Conservation (phyloP, 1,284 basidiomycete species). For the Malassezia vespertilionis region DNA sequence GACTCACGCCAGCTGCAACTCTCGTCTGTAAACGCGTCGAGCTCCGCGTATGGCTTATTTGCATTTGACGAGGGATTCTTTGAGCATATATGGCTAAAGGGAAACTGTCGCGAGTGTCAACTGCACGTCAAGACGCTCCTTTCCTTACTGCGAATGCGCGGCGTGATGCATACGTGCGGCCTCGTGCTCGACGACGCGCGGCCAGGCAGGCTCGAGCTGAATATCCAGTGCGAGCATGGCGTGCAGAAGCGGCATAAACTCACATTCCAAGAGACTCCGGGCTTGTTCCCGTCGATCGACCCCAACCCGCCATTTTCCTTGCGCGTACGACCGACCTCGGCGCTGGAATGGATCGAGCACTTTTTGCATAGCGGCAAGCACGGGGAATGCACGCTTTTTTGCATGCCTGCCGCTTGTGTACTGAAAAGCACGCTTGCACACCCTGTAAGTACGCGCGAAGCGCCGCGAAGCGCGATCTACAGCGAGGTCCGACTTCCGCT, state of each 20-base stretch:
- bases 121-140: constrained; percentile 28
- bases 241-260: constrained; percentile 32
- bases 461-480: constrained; percentile 18
- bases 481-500: constrained; percentile 25
- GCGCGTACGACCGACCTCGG: constrained; percentile 16
- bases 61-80: constrained; percentile 29
- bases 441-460: constrained; percentile 3
- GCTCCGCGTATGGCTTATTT: constrained; percentile 37
- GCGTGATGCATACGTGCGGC: too few species aligned
- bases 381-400: constrained; percentile 27
- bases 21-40: constrained; percentile 32
- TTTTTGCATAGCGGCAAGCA: constrained; percentile 21
- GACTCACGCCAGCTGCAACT: constrained; percentile 21
- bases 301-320: constrained; percentile 23
- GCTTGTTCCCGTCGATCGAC: constrained; percentile 24
- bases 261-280: constrained; percentile 28
- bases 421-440: constrained; percentile 19
- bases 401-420: constrained; percentile 17
- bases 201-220: too few species aligned
- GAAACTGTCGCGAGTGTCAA: constrained; percentile 23
- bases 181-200: too few species aligned
- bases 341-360: constrained; percentile 31
- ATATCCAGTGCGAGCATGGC: too few species aligned
- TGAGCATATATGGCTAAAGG: constrained; percentile 10
- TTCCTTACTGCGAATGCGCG: constrained; percentile 21